Base-by-base conservation (phyloP, 805 yeast genomes). In the Candida hispaniensis region DNA sequence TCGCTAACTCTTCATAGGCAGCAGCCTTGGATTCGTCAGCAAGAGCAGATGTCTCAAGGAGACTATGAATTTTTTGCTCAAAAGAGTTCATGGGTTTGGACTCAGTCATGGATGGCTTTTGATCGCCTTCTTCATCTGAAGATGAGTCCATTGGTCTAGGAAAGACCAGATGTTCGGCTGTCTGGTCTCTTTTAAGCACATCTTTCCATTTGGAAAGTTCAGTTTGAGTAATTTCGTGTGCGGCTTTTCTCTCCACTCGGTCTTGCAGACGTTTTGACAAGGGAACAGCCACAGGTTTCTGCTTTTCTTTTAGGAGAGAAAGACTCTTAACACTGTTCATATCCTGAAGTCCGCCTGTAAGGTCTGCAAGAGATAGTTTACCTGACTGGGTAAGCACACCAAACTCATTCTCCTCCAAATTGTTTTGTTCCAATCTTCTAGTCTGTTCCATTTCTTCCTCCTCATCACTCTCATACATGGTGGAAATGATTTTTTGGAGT, bases 151-250 rank as follows among this genome's bases (percentile, higher is more conserved):
- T 63, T 33, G 70, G 67, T 48, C 78, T 51, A 11, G 94, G 91
- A 54, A 88, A 88, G 38, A 71, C 67, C 33, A 91, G 59, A 39
- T 79, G 85, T 49, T 86, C 96, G 1, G 94, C 91, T 41, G 74
- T 72, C 47, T 94, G 72, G 47, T 81, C 79, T 39, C 71, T 69
- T 42, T 73, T 73, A 14, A 91, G 82, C 1, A 77, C 71, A 33
- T 85, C 94, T 38, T 75, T 71, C 97, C 98, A 91, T 56, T 78
- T 79, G 41, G 73, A 67, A 5, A 88, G 80, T 52, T 91, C 94
- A 26, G 77, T 79, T 46, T 77, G 83, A 27, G 95, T 74, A 19
- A 91, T 69, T 39, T 81, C 93, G 54, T 80, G 86, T 0, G 98
- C 97, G 2, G 88, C 96, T 39, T 66, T 68, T 51, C 97, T 70